Evolutionary conservation across 306 rosid species (phyloP).

Genomic region (Prunus dulcis): DNA sequence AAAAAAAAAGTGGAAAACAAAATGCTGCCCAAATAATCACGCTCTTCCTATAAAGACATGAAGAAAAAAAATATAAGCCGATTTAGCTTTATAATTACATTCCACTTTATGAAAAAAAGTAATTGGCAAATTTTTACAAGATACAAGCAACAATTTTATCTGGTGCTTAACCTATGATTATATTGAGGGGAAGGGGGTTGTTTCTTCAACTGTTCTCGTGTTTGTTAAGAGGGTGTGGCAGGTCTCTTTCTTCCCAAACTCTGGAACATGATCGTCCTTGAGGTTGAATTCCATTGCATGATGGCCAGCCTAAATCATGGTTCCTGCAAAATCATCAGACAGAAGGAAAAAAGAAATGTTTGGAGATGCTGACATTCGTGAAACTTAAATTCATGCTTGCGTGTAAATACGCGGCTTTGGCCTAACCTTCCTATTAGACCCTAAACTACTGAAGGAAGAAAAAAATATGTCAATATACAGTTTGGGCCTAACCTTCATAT

Average conservation of each 20-base stretch:
- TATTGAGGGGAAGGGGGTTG: background rate
- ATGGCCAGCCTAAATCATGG: background rate
- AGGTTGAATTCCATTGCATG: conserved; percentile 9
- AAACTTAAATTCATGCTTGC: conserved; percentile 4
- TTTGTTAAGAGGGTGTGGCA: background rate
- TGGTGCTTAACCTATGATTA: background rate
- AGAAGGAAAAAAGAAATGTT: background rate
- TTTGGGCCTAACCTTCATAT: conserved; percentile 41
- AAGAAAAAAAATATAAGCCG: background rate
- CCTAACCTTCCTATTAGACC: no score
- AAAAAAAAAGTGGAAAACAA: background rate
- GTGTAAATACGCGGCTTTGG: background rate
- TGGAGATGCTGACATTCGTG: background rate
- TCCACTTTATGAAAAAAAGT: background rate
- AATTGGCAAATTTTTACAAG: background rate
- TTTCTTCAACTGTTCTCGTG: conserved; percentile 13
- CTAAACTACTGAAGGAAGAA: background rate
- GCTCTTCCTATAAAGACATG: background rate
- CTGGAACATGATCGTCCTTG: conserved; percentile 19
- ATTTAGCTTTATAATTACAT: background rate
- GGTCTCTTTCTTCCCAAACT: background rate
- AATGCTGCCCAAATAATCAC: background rate
- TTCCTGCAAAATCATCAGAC: conserved; percentile 30
- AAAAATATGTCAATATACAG: background rate
- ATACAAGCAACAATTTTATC: background rate